These are phyloP conservation scores for Aquanectria penicillioides DNA, from an alignment of 2,329 filamentous ascomycete species.

Conservation along the genomic window DNA sequence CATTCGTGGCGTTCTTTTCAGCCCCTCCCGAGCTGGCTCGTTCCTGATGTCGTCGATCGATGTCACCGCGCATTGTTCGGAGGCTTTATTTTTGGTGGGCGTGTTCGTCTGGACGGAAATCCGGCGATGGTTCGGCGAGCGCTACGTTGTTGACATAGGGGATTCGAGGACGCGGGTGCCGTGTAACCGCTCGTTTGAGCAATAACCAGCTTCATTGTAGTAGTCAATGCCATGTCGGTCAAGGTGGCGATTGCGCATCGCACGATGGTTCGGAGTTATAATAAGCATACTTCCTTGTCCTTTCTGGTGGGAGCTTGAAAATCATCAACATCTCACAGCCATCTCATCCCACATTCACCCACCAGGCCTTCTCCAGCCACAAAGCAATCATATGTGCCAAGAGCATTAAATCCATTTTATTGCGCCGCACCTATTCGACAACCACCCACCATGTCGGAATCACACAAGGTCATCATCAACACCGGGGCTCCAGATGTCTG, in stretches of 20 bases:
- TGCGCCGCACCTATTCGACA: neutral
- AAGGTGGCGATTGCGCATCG: no score
- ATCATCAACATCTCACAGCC: neutral
- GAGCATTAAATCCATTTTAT: no score
- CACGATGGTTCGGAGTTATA: neutral
- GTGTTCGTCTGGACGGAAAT: neutral
- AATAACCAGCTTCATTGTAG: neutral
- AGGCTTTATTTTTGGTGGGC: neutral
- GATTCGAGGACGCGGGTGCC: neutral
- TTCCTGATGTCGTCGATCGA: neutral
- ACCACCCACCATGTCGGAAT: slow-evolving; percentile 18
- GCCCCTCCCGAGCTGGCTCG: neutral
- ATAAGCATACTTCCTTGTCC: no score
- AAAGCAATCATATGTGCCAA: no score
- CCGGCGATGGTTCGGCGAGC: slow-evolving; percentile 14
- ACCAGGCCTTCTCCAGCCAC: no score
- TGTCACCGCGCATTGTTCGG: no score
- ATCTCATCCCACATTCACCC: neutral
- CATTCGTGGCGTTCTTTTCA: neutral
- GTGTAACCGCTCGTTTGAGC: slow-evolving; percentile 4
- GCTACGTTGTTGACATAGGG: slow-evolving; percentile 11
- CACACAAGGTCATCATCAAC: slow-evolving; percentile 30
- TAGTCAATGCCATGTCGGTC: neutral
- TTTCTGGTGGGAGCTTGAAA: no score
- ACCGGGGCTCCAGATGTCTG: slow-evolving; percentile 31